Evolutionary conservation across 176 grass and related monocot genomes (phyloP), one percentile per base, ranked within the genome.

Genomic region (Avena insularis): DNA sequence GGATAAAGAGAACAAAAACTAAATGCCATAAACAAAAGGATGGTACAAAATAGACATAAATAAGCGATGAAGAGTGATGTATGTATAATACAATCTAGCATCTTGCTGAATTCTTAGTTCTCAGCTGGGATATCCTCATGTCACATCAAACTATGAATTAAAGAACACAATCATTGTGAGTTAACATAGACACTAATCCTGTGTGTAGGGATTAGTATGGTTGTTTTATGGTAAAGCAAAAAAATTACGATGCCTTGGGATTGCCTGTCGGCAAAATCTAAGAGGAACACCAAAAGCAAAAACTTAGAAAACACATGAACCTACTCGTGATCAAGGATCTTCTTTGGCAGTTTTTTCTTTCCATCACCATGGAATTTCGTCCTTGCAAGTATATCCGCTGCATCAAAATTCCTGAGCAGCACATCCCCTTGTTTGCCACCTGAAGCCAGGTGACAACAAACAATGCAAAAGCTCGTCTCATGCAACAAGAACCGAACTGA

Each of bases 371-470:
- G 73, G 51, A 96, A 99, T 66, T 87, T 87, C n/a, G 97, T 96
- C 71, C 93, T 87, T 36, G 93, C 45, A 60, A 96, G 79, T 62
- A 99, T 93, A 63, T 96, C 90, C 0, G 69, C 62, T 2, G 74
- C 84, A 70, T 99, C 92, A 13, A 89, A 91, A 47, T 96, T 99
- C 88, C 97, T 93, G 16, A 89, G 80, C 83, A 77, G 66, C 76
- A 96, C 83, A 75, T 99, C 97, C 71, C 86, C 87, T 91, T 91
- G 79, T 85, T 94, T 96, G 36, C 89, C 92, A 46, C 97, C 97
- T 23, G 97, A 99, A 91, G 94, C 92, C 85, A 96, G 85, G 87
- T 99, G 97, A 82, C 97, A 99, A 20, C 97, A 99, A 16, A 94
- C 94, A 36, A 99, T 93, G 77, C 97, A 99, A 81, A 99, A 94